Conservation (phyloP, 495 filamentous ascomycete species). For the Neurospora terricola region DNA sequence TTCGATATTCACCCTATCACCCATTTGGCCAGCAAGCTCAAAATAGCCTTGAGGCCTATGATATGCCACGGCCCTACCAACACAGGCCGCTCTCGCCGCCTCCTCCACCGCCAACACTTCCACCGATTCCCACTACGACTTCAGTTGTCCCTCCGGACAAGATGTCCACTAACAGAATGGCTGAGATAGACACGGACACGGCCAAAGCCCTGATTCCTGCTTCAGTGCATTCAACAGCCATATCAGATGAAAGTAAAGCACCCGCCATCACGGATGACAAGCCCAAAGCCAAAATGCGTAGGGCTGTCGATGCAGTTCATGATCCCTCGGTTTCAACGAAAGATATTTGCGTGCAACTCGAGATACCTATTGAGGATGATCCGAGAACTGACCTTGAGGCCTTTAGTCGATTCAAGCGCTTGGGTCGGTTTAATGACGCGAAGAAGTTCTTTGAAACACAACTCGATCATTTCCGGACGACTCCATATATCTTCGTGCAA, state of each 20-base stretch:
- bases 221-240: neutral
- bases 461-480: slow-evolving; percentile 1
- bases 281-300: neutral
- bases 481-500: slow-evolving; percentile 10
- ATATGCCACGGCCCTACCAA: neutral
- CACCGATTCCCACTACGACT: neutral
- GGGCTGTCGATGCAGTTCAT: slow-evolving; percentile 7
- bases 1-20: neutral
- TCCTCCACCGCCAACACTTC: neutral
- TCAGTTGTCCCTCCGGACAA: neutral
- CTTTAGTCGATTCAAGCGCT: slow-evolving; percentile 13
- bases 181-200: neutral
- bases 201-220: neutral
- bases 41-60: neutral
- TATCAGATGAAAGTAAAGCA: neutral
- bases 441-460: slow-evolving; percentile 4
- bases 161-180: neutral
- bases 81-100: neutral
- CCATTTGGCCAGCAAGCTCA: neutral
- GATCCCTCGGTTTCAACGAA: slow-evolving; percentile 9
- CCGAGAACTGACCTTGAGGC: slow-evolving; percentile 10
- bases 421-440: slow-evolving; percentile 14
- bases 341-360: slow-evolving; percentile 7
- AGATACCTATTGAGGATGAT: slow-evolving; percentile 12
- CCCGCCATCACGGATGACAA: neutral